Conservation (phyloP, 331 rosid species). For the Erythrophleum ivorense region DNA sequence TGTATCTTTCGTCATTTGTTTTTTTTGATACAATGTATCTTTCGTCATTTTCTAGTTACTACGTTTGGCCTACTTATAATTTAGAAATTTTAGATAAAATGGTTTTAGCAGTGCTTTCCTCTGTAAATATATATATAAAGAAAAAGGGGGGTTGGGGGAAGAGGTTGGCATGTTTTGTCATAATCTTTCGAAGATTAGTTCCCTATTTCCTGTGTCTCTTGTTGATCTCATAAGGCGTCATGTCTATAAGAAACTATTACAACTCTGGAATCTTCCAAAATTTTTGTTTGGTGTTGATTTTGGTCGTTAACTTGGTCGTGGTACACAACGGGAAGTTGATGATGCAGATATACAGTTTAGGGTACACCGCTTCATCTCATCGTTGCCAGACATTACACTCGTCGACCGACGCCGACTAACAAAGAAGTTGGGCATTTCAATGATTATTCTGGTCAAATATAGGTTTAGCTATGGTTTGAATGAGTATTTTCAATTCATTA, state of each 20-base stretch:
- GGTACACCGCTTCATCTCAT: not conserved
- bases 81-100: not conserved
- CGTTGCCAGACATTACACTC: not conserved
- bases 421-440: not conserved
- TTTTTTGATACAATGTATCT: not conserved
- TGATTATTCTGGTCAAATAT: not conserved
- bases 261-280: not conserved
- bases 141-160: not conserved
- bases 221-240: not conserved
- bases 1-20: slow-evolving; percentile 1
- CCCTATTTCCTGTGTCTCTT: not conserved
- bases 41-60: not conserved
- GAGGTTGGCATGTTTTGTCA: not conserved
- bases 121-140: not conserved
- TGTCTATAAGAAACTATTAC: not conserved
- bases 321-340: not conserved
- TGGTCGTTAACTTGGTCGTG: not conserved
- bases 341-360: not conserved
- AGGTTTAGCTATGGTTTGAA: not conserved
- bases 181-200: not conserved
- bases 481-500: not conserved
- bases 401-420: not conserved
- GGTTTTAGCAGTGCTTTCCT: slow-evolving; percentile 1
- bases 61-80: not conserved
- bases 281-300: not conserved